phyloP scores from a whole-genome alignment of 441 rosid genomes.

The Jatropha podagrica region DNA sequence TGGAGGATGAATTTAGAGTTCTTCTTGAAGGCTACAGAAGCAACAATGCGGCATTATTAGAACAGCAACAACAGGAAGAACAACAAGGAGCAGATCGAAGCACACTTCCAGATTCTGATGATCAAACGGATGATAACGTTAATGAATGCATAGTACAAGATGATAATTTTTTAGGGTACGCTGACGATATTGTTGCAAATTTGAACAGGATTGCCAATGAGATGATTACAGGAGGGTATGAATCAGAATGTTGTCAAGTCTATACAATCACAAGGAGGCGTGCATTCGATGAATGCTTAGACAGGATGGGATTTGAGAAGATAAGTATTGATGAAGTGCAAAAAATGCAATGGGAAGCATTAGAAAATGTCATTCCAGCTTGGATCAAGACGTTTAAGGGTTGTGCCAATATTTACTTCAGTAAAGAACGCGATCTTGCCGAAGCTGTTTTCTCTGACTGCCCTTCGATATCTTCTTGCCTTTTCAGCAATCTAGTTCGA shows the following conservation, averaged over 20 bases:
- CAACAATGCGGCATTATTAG: conserved; percentile 3
- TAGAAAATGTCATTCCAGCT: conserved; percentile 72
- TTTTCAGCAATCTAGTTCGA: conserved; percentile 50
- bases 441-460: conserved; percentile 42
- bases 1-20: conserved; percentile 71
- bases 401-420: conserved; percentile 52
- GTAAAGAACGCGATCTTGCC: conserved; percentile 55
- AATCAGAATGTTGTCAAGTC: conserved; percentile 67
- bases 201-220: conserved; percentile 56
- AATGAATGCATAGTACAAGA: neutral
- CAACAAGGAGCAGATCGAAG: conserved; percentile 4
- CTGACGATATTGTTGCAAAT: conserved; percentile 36
- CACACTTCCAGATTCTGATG: conserved; percentile 13
- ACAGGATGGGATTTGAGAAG: conserved; percentile 61
- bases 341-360: conserved; percentile 70
- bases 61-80: neutral
- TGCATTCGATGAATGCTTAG: conserved; percentile 52
- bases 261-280: conserved; percentile 56
- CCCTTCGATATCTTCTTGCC: conserved; percentile 34
- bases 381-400: conserved; percentile 65
- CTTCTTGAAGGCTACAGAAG: conserved; percentile 46
- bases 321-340: conserved; percentile 79
- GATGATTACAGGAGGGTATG: conserved; percentile 65
- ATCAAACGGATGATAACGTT: conserved; percentile 14
- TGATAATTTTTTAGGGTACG: conserved; percentile 38